Percentiles rank a stretch among this genome's conserved stretches.
Evolutionary conservation across 495 filamentous ascomycete species (phyloP).

Genomic region (Neurospora africana): DNA sequence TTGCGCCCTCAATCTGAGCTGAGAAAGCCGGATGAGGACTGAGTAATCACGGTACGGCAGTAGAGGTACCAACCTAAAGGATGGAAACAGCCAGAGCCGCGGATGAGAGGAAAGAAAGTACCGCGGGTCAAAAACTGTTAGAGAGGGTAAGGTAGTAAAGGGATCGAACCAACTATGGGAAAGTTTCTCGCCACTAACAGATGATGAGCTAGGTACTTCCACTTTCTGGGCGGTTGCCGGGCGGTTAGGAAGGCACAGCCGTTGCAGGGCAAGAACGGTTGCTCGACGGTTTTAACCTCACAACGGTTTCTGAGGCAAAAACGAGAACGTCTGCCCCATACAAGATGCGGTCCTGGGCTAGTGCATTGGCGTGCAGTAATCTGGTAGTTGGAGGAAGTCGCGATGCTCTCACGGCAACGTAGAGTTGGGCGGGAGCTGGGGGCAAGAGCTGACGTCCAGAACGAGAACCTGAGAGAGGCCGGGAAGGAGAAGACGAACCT

Average conservation of each 20-base stretch:
- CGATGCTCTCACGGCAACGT: not conserved
- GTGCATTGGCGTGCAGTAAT: not conserved
- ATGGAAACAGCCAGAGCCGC: not conserved
- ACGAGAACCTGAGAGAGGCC: too few species aligned
- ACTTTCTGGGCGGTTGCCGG: not conserved
- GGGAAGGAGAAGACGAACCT: too few species aligned
- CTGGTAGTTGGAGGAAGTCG: not conserved
- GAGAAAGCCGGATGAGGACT: not conserved
- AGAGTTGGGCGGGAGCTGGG: not conserved
- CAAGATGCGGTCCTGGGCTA: not conserved
- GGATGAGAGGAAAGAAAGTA: not conserved
- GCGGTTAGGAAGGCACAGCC: not conserved
- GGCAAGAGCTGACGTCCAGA: too few species aligned
- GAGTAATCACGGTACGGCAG: not conserved
- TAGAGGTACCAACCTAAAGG: not conserved
- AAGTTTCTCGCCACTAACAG: not conserved
- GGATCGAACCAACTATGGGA: not conserved
- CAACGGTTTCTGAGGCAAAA: not conserved
- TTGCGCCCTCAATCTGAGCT: not conserved
- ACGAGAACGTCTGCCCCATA: not conserved
- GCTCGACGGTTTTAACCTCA: too few species aligned
- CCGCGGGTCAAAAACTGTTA: not conserved
- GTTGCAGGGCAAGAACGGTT: not conserved
- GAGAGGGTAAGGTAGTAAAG: not conserved
- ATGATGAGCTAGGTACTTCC: not conserved